Evolutionary conservation across 371 early-diverging fungal genomes (phyloP).

Genomic region (Smittium culicis): DNA sequence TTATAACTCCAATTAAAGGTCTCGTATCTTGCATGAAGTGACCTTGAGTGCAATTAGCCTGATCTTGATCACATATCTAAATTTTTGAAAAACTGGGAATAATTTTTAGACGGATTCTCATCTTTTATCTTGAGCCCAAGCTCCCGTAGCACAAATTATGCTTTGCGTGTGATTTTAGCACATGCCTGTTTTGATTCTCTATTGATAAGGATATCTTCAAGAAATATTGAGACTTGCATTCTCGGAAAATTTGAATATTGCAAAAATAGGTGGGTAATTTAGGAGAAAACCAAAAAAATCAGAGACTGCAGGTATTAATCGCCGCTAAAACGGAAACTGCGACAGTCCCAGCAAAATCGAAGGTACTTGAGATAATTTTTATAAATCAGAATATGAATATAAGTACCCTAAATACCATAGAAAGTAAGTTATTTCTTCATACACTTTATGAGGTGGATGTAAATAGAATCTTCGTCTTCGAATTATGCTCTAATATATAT

Average conservation of each 20-base stretch:
- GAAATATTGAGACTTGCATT: not conserved
- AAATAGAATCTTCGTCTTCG: too few relatives aligned
- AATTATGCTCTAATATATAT: too few relatives aligned
- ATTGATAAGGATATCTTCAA: not conserved
- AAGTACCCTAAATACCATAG: too few relatives aligned
- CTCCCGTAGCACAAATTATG: not conserved
- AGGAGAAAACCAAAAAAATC: not conserved
- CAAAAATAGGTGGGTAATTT: not conserved
- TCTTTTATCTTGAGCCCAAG: not conserved
- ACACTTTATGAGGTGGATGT: too few relatives aligned
- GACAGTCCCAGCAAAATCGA: too few relatives aligned
- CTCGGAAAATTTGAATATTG: not conserved
- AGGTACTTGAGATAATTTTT: too few relatives aligned
- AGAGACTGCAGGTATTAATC: too few relatives aligned
- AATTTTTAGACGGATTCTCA: not conserved
- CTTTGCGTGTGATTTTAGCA: not conserved
- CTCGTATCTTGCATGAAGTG: not conserved
- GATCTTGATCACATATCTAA: not conserved
- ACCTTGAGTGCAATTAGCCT: not conserved
- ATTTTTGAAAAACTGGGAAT: not conserved
- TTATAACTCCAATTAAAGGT: not conserved
- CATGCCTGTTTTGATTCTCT: not conserved
- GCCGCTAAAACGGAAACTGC: too few relatives aligned
- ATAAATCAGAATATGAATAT: too few relatives aligned
- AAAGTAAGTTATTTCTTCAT: too few relatives aligned